Evolutionary conservation across 768 basidiomycete species (phyloP).

Genomic region (Russula compacta): DNA sequence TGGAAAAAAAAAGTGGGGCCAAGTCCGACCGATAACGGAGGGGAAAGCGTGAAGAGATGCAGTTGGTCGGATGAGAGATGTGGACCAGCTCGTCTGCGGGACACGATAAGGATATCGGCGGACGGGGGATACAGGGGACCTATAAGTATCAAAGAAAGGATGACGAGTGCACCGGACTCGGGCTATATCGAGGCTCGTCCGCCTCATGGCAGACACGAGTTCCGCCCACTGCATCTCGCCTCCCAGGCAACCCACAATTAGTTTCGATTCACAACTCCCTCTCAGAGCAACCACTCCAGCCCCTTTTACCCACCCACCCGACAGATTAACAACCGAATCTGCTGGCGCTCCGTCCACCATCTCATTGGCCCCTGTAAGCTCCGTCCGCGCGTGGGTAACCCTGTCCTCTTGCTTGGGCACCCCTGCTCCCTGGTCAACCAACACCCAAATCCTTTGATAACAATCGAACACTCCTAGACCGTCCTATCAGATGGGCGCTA

Average conservation of each 20-base stretch:
- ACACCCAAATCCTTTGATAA: slow-evolving; percentile 7
- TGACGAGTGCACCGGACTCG: slow-evolving; percentile 8
- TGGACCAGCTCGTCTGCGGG: slow-evolving; percentile 2
- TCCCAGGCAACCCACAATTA: not conserved
- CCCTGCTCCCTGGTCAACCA: not conserved
- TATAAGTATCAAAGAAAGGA: slow-evolving; percentile 8
- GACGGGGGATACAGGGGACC: slow-evolving; percentile 2
- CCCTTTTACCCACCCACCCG: not conserved
- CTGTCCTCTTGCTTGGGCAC: not conserved
- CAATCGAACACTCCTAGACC: slow-evolving; percentile 1
- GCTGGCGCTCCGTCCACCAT: slow-evolving; percentile 1
- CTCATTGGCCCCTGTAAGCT: slow-evolving; percentile 6
- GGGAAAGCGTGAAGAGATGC: not conserved
- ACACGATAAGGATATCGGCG: slow-evolving; percentile 9
- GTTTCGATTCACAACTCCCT: not conserved
- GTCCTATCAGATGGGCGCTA: slow-evolving; percentile 10
- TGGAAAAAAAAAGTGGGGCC: not conserved
- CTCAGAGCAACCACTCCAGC: not conserved
- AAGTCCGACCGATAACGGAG: slow-evolving; percentile 10
- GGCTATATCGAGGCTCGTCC: slow-evolving; percentile 7
- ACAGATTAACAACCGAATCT: not conserved
- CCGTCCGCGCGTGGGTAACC: not conserved
- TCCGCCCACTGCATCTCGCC: not conserved
- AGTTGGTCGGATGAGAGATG: not conserved
- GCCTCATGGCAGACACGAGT: slow-evolving; percentile 16